phyloP scores from a whole-genome alignment of 352 stramenopile species.

The Phytophthora fragariaefolia region DNA sequence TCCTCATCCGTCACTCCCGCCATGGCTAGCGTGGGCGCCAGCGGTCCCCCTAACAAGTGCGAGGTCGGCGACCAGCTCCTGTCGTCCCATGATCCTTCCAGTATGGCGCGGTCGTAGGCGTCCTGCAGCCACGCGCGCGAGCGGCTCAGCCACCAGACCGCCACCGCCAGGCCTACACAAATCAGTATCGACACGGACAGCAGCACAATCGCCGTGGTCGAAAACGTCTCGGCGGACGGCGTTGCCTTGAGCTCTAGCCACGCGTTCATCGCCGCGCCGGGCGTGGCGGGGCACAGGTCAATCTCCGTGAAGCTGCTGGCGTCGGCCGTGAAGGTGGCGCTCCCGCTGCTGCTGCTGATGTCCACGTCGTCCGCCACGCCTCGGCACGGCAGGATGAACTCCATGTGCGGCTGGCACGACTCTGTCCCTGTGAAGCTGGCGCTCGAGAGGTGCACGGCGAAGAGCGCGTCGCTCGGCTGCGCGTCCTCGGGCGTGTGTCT shows the following conservation, averaged over 20 bases:
- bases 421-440: conserved; percentile 47
- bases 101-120: conserved; percentile 36
- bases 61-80: conserved; percentile 43
- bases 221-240: conserved; percentile 52
- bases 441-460: conserved; percentile 67
- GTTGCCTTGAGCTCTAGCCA: conserved; percentile 58
- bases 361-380: conserved; percentile 41
- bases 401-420: conserved; percentile 54
- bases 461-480: conserved; percentile 39
- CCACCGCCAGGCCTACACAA: conserved; percentile 38
- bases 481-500: conserved; percentile 43
- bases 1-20: conserved; percentile 34
- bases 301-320: conserved; percentile 42
- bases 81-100: conserved; percentile 40
- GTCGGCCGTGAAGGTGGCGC: conserved; percentile 19
- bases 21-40: conserved; percentile 28
- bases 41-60: conserved; percentile 37
- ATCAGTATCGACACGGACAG: conserved; percentile 48
- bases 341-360: conserved; percentile 22
- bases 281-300: conserved; percentile 46
- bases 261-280: conserved; percentile 55
- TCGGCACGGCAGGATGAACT: conserved; percentile 76
- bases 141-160: conserved; percentile 64
- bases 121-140: conserved; percentile 49
- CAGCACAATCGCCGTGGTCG: conserved; percentile 58